Conservation (phyloP, 148 eudicot species). For the Fagopyrum homotropicum region DNA sequence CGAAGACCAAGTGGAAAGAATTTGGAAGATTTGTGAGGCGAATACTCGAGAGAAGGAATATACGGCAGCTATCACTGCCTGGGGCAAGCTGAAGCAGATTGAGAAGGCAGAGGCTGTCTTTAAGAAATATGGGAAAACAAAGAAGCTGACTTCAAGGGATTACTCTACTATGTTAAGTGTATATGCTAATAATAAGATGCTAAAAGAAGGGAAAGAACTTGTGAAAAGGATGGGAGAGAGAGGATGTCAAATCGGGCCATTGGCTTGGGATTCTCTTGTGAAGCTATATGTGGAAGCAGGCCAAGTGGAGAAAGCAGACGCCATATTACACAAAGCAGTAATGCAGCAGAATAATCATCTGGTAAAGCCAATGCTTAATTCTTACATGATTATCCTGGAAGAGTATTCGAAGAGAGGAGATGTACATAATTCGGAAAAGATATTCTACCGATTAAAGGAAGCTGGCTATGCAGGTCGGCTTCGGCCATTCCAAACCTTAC, state of each 20-base stretch:
- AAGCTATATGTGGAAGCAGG: conserved; percentile 74
- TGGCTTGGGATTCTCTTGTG: conserved; percentile 68
- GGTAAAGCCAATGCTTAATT: conserved; percentile 40
- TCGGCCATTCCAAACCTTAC: conserved; percentile 27
- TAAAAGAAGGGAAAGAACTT: conserved; percentile 63
- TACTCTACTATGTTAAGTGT: conserved; percentile 46
- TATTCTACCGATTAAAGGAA: conserved; percentile 56
- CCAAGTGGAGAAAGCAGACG: conserved; percentile 81
- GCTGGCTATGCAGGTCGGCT: conserved; percentile 53
- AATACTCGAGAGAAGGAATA: conserved; percentile 34
- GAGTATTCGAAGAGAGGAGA: conserved; percentile 75
- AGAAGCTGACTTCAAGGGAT: conserved; percentile 29
- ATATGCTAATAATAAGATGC: conserved; percentile 68
- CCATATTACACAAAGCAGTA: conserved; percentile 47
- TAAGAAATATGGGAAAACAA: conserved; percentile 30
- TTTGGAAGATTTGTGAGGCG: conserved; percentile 54
- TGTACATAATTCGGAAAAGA: conserved; percentile 71
- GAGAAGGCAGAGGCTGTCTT: conserved; percentile 70
- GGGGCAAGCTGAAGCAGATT: conserved; percentile 58
- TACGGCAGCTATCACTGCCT: conserved; percentile 60
- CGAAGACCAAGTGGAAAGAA: conserved; percentile 56
- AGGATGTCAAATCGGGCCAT: conserved; percentile 54
- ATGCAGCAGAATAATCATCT: conserved; percentile 16
- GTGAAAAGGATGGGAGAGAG: conserved; percentile 59
- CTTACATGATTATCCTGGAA: conserved; percentile 50